phyloP scores from a whole-genome alignment of 495 filamentous ascomycete genomes.

The Penicillium antarcticum region DNA sequence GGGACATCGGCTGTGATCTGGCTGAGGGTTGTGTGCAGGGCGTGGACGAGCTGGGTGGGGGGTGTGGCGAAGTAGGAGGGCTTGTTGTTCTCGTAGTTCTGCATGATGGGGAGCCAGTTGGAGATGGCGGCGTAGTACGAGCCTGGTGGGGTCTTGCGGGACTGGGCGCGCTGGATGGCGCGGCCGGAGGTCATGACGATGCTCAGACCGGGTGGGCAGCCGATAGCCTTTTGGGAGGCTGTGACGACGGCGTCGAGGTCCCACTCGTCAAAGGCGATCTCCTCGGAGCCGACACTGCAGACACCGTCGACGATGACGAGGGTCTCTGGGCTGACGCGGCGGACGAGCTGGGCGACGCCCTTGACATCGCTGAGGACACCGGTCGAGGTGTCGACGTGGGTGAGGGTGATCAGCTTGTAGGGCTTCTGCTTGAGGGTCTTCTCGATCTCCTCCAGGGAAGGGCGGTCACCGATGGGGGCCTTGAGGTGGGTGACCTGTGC shows the following conservation, averaged over 20 bases:
- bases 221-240: conserved; percentile 94
- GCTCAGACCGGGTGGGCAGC: conserved; percentile 86
- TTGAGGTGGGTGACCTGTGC: conserved; percentile 84
- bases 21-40: conserved; percentile 85
- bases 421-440: conserved; percentile 79
- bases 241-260: conserved; percentile 89
- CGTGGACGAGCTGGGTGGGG: conserved; percentile 88
- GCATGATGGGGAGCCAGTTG: conserved; percentile 98
- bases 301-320: conserved; percentile 92
- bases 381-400: conserved; percentile 95
- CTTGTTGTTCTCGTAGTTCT: conserved; percentile 97
- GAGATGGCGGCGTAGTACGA: conserved; percentile 94
- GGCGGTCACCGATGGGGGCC: conserved; percentile 82
- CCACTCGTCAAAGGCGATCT: conserved; percentile 95
- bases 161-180: conserved; percentile 78
- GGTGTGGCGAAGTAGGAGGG: conserved; percentile 97
- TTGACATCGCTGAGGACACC: conserved; percentile 91
- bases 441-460: conserved; percentile 84
- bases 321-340: conserved; percentile 82
- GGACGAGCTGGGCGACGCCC: conserved; percentile 75
- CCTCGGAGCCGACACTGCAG: conserved; percentile 93
- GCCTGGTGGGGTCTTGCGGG: conserved; percentile 70
- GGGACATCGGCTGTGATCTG: conserved; percentile 74
- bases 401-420: conserved; percentile 91
- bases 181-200: conserved; percentile 90